Percentiles rank a stretch among this genome's conserved stretches.
These are phyloP conservation scores for Yamadazyma atlantica DNA, from an alignment of 1,139 yeast species.

Conservation along the genomic window DNA sequence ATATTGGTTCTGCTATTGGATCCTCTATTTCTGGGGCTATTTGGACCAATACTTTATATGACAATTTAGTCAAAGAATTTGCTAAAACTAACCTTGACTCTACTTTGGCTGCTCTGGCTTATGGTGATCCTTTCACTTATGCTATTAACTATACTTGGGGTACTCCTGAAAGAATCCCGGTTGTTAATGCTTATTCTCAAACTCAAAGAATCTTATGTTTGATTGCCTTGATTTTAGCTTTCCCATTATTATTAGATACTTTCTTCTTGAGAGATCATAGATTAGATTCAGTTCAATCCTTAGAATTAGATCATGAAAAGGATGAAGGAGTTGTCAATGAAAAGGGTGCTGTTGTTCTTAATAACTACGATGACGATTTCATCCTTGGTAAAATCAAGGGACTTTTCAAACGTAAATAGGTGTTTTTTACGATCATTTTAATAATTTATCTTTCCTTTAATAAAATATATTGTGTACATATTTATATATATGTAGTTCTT, in stretches of 20 bases:
- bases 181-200: constrained; percentile 57
- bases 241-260: constrained; percentile 49
- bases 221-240: constrained; percentile 56
- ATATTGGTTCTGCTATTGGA: constrained; percentile 62
- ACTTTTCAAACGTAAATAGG: constrained; percentile 5
- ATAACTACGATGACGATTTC: constrained; percentile 37
- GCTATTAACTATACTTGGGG: constrained; percentile 55
- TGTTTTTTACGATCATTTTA: neutral
- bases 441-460: neutral
- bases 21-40: constrained; percentile 60
- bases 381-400: constrained; percentile 12
- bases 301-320: constrained; percentile 26
- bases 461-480: neutral
- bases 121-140: constrained; percentile 51
- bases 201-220: constrained; percentile 59
- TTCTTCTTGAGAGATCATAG: constrained; percentile 57
- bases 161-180: constrained; percentile 54
- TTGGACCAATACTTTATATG: constrained; percentile 45
- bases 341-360: constrained; percentile 40
- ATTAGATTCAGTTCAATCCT: constrained; percentile 40
- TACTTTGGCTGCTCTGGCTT: constrained; percentile 47
- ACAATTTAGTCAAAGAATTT: constrained; percentile 16
- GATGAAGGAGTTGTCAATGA: constrained; percentile 24
- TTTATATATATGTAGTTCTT: constrained; percentile 3
- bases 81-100: constrained; percentile 12